Base-by-base conservation (phyloP, 306 rosid species). In the Quercus wislizeni region DNA sequence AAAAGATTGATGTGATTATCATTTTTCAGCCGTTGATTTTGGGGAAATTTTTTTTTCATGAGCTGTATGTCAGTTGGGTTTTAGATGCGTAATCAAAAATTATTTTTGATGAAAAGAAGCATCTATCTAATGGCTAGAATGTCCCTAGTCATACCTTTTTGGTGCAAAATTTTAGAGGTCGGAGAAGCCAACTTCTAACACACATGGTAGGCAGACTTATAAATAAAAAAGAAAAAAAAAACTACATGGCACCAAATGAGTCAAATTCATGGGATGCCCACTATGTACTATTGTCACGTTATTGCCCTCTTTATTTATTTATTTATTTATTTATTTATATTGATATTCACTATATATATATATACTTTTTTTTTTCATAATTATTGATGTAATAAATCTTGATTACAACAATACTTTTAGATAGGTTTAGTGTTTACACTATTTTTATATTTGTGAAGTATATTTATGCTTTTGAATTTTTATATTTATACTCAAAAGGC, bases 181-280 rank as follows among this genome's bases (percentile, higher is more conserved):
- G 79, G 77, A 82, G 81, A 82, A 83, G 82, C 71, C 88, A 73
- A 67, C 74, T 74, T 74, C 31, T 74, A 56, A 8, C 8, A 57
- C 79, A 74, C 76, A 73, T 55, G 41, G 87, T 33, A 13, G 49
- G 72, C 55, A 65, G 62, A 69, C 57, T 18, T 12, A 8, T 41
- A 41, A 41, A 41, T 41, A 41, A 73, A 69, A 63, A 52, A 31
- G 54, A 27, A 49, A 31, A 65, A 52, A 52, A 71, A 76, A 21
- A 69, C 78, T 81, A 73, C 82, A 77, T 80, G 90, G 79, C 82
- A 83, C 89, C 82, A 78, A 80, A 86, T 76, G 74, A 75, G 92
- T 87, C 91, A 69, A 87, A 86, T 86, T 83, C 93, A 87, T 74
- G 88, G 84, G 92, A 88, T 89, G 82, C 89, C 92, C 93, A 86